phyloP scores from a whole-genome alignment of 2,329 filamentous ascomycete species.

The Pseudogymnoascus sp. region DNA sequence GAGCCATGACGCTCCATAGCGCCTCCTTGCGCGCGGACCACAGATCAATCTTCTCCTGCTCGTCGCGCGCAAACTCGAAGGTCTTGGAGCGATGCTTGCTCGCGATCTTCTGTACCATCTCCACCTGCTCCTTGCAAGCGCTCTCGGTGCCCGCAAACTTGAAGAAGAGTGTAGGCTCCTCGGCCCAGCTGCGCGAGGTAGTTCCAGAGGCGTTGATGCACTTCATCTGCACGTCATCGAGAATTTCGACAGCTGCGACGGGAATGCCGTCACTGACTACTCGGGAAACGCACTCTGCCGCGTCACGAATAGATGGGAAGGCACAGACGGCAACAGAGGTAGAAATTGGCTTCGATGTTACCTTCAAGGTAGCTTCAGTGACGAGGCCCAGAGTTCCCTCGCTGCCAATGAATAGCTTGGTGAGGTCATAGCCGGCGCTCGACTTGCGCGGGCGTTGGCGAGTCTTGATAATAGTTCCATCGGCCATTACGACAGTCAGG shows the following conservation, averaged over 20 bases:
- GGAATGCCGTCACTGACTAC: conserved; percentile 76
- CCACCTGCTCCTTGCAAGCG: conserved; percentile 71
- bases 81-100: conserved; percentile 52
- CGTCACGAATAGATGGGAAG: conserved; percentile 40
- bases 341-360: conserved; percentile 71
- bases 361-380: conserved; percentile 81
- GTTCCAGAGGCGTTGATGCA: conserved; percentile 57
- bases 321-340: conserved; percentile 71
- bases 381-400: conserved; percentile 88
- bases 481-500: conserved; percentile 79
- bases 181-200: conserved; percentile 60
- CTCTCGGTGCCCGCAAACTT: conserved; percentile 67
- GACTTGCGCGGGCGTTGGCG: conserved; percentile 81
- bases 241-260: conserved; percentile 83
- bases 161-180: conserved; percentile 73
- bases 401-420: conserved; percentile 79
- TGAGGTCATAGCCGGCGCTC: conserved; percentile 86
- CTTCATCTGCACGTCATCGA: conserved; percentile 85
- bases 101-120: conserved; percentile 56
- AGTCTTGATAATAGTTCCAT: conserved; percentile 85
- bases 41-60: conserved; percentile 64
- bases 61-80: conserved; percentile 68
- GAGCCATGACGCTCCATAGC: conserved; percentile 69
- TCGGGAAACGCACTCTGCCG: conserved; percentile 58
- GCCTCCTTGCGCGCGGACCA: conserved; percentile 82